Percentiles rank a stretch among this genome's conserved stretches.
phyloP scores from a whole-genome alignment of 2,329 filamentous ascomycete genomes.

The Elsinoe batatas region DNA sequence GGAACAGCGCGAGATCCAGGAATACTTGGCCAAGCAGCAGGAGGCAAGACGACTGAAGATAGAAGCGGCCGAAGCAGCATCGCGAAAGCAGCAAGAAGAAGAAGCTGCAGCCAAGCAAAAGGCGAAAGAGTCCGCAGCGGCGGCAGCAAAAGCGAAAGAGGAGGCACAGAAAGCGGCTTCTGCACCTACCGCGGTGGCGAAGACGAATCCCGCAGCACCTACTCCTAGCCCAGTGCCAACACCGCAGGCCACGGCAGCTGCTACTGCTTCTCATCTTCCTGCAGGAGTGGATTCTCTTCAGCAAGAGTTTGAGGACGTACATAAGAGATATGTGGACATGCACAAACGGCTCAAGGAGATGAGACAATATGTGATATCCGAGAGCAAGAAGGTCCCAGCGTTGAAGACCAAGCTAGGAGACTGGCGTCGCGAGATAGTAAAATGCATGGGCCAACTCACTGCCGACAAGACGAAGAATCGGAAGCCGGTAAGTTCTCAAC shows the following conservation, averaged over 20 bases:
- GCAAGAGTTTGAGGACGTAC: constrained; percentile 28
- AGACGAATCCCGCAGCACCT: neutral
- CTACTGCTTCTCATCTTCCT: neutral
- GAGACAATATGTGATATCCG: constrained; percentile 43
- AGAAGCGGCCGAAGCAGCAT: constrained; percentile 12
- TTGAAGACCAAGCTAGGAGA: constrained; percentile 61
- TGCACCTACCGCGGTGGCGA: constrained; percentile 9
- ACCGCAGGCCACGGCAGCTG: neutral
- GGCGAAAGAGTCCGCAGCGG: constrained; percentile 19
- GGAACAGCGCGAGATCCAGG: constrained; percentile 14
- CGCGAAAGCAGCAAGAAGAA: constrained; percentile 18
- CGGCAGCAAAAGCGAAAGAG: constrained; percentile 21
- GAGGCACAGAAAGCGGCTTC: constrained; percentile 21
- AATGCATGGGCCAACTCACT: constrained; percentile 63
- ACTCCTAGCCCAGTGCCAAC: neutral
- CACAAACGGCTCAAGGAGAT: constrained; percentile 58
- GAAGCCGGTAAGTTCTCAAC: constrained; percentile 38
- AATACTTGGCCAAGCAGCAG: constrained; percentile 1
- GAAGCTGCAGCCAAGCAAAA: constrained; percentile 21
- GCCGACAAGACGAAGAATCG: constrained; percentile 54
- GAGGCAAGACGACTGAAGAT: constrained; percentile 11
- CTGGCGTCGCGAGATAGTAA: constrained; percentile 59
- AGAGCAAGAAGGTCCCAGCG: constrained; percentile 45
- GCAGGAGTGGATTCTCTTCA: neutral
- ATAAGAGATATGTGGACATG: constrained; percentile 44